phyloP scores from a whole-genome alignment of 1,284 basidiomycete species.

The Cryptococcus jaspeensis region DNA sequence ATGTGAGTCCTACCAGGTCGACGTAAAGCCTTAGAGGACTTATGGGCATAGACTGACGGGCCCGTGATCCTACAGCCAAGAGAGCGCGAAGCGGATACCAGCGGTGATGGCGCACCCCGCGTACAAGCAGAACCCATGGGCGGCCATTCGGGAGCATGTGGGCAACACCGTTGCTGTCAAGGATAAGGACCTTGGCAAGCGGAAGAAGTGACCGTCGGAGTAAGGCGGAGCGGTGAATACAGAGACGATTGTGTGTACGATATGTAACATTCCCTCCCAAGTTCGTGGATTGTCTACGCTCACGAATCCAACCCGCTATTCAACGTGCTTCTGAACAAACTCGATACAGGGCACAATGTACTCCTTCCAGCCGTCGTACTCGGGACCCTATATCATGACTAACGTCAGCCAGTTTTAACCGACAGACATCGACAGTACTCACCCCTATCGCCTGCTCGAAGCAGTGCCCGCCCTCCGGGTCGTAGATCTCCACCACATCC shows the following conservation, averaged over 20 bases:
- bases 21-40: background rate
- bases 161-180: slow-evolving; percentile 38
- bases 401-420: background rate
- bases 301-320: background rate
- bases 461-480: slow-evolving; percentile 19
- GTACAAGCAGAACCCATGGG: slow-evolving; percentile 49
- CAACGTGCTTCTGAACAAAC: slow-evolving; percentile 27
- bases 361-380: slow-evolving; percentile 25
- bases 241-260: no score
- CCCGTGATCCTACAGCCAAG: slow-evolving; percentile 20
- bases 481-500: slow-evolving; percentile 14
- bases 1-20: slow-evolving; percentile 36
- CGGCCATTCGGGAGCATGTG: slow-evolving; percentile 48
- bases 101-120: slow-evolving; percentile 46
- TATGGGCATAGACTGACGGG: background rate
- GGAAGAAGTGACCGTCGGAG: no score
- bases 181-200: no score
- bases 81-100: slow-evolving; percentile 39
- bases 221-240: background rate
- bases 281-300: no score
- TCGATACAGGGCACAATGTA: slow-evolving; percentile 24
- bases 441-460: slow-evolving; percentile 30
- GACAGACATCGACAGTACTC: slow-evolving; percentile 3
- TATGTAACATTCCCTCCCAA: no score
- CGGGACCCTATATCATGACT: slow-evolving; percentile 16